phyloP scores from a whole-genome alignment of 352 stramenopile species.

The Pythium oligandrum region DNA sequence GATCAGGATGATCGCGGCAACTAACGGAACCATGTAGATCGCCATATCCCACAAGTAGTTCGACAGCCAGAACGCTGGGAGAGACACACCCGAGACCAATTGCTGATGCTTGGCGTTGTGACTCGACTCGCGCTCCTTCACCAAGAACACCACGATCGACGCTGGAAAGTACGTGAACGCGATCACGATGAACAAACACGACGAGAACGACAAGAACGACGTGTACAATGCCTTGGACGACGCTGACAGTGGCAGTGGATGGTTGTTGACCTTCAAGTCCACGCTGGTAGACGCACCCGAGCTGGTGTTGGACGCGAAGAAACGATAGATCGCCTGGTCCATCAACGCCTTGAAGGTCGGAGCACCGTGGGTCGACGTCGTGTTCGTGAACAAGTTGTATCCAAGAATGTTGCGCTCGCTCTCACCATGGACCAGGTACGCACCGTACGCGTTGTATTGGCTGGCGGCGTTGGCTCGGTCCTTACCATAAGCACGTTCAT shows the following conservation, averaged over 20 bases:
- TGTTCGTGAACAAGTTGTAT: constrained; percentile 72
- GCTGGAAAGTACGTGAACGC: constrained; percentile 91
- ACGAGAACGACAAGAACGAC: constrained; percentile 58
- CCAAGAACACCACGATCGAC: constrained; percentile 93
- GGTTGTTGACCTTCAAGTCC: constrained; percentile 38
- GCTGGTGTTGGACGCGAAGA: constrained; percentile 30
- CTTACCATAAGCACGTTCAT: constrained; percentile 38
- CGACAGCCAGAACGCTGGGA: constrained; percentile 94
- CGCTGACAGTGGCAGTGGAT: constrained; percentile 40
- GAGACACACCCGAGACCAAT: constrained; percentile 91
- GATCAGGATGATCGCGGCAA: constrained; percentile 38
- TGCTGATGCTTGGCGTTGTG: constrained; percentile 97
- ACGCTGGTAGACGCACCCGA: constrained; percentile 13
- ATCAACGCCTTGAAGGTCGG: constrained; percentile 55
- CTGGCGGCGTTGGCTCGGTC: constrained; percentile 15
- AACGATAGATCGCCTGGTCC: constrained; percentile 47
- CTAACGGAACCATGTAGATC: constrained; percentile 86
- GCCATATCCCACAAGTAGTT: constrained; percentile 93
- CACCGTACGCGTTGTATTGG: constrained; percentile 57
- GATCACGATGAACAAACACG: constrained; percentile 82
- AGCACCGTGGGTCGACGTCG: constrained; percentile 32
- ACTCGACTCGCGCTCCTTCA: constrained; percentile 90
- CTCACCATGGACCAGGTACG: constrained; percentile 42
- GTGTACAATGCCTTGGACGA: constrained; percentile 40
- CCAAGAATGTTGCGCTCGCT: constrained; percentile 34